Base-by-base conservation (phyloP, 2,329 filamentous ascomycete genomes). In the Capronia epimyces region DNA sequence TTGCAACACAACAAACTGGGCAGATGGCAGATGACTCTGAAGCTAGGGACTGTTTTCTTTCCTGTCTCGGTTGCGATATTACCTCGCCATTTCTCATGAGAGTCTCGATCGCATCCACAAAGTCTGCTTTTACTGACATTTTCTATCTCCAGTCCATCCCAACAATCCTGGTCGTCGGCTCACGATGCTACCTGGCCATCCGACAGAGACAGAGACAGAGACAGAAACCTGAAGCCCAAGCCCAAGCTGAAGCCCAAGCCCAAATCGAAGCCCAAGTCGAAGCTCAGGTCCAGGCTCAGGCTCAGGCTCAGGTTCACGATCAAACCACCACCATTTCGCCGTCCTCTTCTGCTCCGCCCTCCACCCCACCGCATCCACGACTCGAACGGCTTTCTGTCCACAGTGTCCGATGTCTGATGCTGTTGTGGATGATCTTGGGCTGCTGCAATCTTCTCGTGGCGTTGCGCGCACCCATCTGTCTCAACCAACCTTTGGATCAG, bases 371-470 rank as follows among this genome's bases (percentile, higher is more conserved):
- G 9, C 37, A 36, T 12, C 48, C 52, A 20, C 49, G 46, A 15
- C 51, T 57, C 8, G 51, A 52, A 12, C 29, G 45, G 20, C 42
- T 46, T 6, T 53, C 43, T 16, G 22, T 29, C 6, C 29, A 37
- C 3, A 37, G n/a, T 5, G 43, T 54, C 25, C 49, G 54, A 31
- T 42, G 46, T 24, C 25, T 57, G 29, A 22, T 57, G 16, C 46
- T 56, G 27, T 32, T 55, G 12, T 53, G 56, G 50, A 36, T 52
- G 31, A 43, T 50, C 7, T 36, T 60, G 47, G 47, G 44, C 24
- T 49, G 52, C 18, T 34, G 51, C 45, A 55, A 50, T 50, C 42
- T 58, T 3, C 42, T 53, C 3, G 43, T 55, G 13, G 52, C 55
- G 12, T n/a, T 50, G 1, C 31, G 55, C 27, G 52, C 49, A 5